Conservation (phyloP, 169 alveolate species). For the Neospora caninum region DNA sequence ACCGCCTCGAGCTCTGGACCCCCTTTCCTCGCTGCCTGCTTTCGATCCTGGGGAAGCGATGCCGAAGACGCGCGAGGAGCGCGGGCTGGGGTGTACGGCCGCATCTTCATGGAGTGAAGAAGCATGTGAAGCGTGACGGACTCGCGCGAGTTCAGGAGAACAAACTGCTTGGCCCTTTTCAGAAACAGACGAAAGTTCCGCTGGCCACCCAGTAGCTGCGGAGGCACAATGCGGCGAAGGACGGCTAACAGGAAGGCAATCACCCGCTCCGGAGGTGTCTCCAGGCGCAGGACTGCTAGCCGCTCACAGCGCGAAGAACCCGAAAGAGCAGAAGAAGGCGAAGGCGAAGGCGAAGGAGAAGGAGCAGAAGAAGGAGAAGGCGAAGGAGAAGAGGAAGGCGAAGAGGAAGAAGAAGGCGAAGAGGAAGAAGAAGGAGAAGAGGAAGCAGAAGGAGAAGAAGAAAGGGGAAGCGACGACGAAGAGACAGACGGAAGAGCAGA, state of each 20-base stretch:
- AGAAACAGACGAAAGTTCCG: constrained; percentile 32
- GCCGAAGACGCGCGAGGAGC: background rate
- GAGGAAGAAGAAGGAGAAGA: background rate
- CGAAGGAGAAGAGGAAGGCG: background rate
- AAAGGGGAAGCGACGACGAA: background rate
- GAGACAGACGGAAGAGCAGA: background rate
- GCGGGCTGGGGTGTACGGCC: background rate
- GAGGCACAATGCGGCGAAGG: constrained; percentile 36
- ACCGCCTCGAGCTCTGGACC: background rate
- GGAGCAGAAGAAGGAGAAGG: background rate
- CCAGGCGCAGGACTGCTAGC: background rate
- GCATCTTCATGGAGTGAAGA: constrained; percentile 49
- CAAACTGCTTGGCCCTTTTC: constrained; percentile 54
- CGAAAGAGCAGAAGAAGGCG: background rate
- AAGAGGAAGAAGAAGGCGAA: background rate
- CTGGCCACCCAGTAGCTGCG: constrained; percentile 29
- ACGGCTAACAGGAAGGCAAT: constrained; percentile 42
- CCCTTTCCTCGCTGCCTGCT: background rate
- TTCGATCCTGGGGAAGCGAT: background rate
- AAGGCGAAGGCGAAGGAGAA: background rate
- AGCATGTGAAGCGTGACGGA: constrained; percentile 44
- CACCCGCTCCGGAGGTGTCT: constrained; percentile 46
- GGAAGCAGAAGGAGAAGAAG: background rate
- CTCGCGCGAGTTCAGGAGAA: constrained; percentile 31
- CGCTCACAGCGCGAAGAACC: background rate